These are phyloP conservation scores for Scedosporium boydii DNA, from an alignment of 2,329 filamentous ascomycete species.

Conservation along the genomic window DNA sequence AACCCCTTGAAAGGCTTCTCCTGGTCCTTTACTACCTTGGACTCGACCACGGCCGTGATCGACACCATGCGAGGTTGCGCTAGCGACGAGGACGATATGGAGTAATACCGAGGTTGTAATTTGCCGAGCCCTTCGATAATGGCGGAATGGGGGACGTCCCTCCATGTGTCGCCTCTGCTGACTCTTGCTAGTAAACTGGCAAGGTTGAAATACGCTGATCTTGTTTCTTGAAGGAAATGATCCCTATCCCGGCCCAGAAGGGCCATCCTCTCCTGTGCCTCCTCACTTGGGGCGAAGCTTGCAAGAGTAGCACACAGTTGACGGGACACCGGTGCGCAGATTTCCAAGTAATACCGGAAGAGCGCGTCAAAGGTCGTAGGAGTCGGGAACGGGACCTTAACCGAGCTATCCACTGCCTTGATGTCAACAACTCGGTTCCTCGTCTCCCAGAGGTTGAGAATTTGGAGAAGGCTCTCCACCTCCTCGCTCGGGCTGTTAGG, in stretches of 20 bases:
- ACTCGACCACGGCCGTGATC: slow-evolving; percentile 14
- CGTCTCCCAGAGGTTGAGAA: slow-evolving; percentile 16
- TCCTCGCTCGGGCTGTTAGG: slow-evolving; percentile 23
- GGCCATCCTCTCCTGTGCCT: not conserved
- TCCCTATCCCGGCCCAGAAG: slow-evolving; percentile 20
- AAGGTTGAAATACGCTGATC: slow-evolving; percentile 13
- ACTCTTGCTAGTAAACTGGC: slow-evolving; percentile 14
- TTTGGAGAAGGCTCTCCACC: slow-evolving; percentile 15
- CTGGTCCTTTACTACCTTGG: too few relatives aligned
- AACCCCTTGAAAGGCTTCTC: slow-evolving; percentile 12
- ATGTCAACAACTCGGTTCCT: slow-evolving; percentile 16
- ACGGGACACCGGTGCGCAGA: slow-evolving; percentile 23
- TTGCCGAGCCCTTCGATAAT: slow-evolving; percentile 48
- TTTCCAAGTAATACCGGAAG: slow-evolving; percentile 36
- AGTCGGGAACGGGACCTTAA: slow-evolving; percentile 22
- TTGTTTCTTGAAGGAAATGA: not conserved
- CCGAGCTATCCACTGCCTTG: slow-evolving; percentile 12
- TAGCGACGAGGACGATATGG: slow-evolving; percentile 47
- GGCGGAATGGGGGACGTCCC: slow-evolving; percentile 29
- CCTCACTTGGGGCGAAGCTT: slow-evolving; percentile 40
- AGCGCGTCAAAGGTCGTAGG: slow-evolving; percentile 27
- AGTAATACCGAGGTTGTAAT: slow-evolving; percentile 45
- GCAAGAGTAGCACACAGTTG: slow-evolving; percentile 36
- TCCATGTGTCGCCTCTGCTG: slow-evolving; percentile 13
- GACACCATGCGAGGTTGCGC: slow-evolving; percentile 12